Base-by-base conservation (phyloP, 257 asterid species). In the Knoxia roxburghii region DNA sequence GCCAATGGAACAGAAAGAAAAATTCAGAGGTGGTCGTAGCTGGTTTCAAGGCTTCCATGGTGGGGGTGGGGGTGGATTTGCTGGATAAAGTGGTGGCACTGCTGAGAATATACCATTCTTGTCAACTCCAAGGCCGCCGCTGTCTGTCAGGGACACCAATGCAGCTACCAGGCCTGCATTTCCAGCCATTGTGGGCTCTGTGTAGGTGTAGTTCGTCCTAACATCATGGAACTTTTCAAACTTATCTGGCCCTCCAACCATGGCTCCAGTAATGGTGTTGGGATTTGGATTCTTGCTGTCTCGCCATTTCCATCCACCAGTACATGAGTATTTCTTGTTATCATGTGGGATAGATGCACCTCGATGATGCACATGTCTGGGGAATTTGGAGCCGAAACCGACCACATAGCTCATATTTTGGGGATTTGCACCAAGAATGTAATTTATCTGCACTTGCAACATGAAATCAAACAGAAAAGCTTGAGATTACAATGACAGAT, bases 101-200 rank as follows among this genome's bases (percentile, higher is more conserved):
- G 87, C 84, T 0, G 95, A 72, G 72, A 92, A 92, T 13, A 92
- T 87, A 0, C 77, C 60, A 74, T 89, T 92, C 69, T 68, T 89
- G 35, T 89, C 89, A 4, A 89, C 83, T 21, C 95, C 84, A 61
- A 32, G 21, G 33, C 81, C 86, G 12, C 86, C 89, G 51, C 82
- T 81, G 55, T 74, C 37, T 27, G 97, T 83, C 43, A 92, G 83
- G 13, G 98, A 85, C 61, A 87, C 91, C 9, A 92, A 76, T 43
- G 97, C 95, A 0, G 98, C 96, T 61, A 88, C 90, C 7, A 92
- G 82, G 40, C 96, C 98, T 33, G 98, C 98, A 71, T 92, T 92
- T 33, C 94, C 98, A 0, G 95, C 89, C 21, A 92, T 2, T 30
- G 98, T 89, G 43, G 96, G 97, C 81, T 92, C 98, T 30, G 91